A percentile compares a stretch with the other conserved stretches of the same genome.
Conservation (phyloP, 352 stramenopile genomes). For the Phytophthora europaea region DNA sequence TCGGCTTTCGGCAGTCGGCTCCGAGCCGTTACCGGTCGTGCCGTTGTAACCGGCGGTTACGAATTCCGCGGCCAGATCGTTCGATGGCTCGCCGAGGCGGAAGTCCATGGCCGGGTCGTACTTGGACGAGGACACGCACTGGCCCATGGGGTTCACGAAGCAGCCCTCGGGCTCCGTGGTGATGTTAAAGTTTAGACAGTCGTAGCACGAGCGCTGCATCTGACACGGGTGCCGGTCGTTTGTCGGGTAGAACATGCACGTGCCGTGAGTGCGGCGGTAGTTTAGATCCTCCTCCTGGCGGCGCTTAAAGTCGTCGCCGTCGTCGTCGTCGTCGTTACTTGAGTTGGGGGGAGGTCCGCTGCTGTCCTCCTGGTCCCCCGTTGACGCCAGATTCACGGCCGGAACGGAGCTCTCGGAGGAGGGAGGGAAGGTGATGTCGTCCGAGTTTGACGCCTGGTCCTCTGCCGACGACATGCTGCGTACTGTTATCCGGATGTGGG, state of each 20-base stretch:
- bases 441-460: conserved; percentile 12
- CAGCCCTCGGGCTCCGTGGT: conserved; percentile 43
- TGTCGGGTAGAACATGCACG: conserved; percentile 52
- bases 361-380: neutral
- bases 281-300: neutral
- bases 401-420: conserved; percentile 7
- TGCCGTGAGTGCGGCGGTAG: conserved; percentile 47
- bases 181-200: conserved; percentile 64
- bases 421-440: conserved; percentile 43
- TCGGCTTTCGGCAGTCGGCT: conserved; percentile 14
- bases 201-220: conserved; percentile 56
- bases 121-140: conserved; percentile 12
- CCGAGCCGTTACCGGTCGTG: conserved; percentile 17
- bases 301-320: neutral
- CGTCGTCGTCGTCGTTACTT: conserved; percentile 4
- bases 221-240: conserved; percentile 48
- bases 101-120: conserved; percentile 44
- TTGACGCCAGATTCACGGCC: conserved; percentile 17
- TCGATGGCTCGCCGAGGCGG: conserved; percentile 35
- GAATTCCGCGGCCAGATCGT: conserved; percentile 31
- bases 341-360: conserved; percentile 5
- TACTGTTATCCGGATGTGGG: neutral
- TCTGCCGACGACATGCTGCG: conserved; percentile 33
- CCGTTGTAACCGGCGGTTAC: conserved; percentile 31
- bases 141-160: conserved; percentile 44